phyloP scores from a whole-genome alignment of 441 rosid genomes.

The Aquilaria agallochum region DNA sequence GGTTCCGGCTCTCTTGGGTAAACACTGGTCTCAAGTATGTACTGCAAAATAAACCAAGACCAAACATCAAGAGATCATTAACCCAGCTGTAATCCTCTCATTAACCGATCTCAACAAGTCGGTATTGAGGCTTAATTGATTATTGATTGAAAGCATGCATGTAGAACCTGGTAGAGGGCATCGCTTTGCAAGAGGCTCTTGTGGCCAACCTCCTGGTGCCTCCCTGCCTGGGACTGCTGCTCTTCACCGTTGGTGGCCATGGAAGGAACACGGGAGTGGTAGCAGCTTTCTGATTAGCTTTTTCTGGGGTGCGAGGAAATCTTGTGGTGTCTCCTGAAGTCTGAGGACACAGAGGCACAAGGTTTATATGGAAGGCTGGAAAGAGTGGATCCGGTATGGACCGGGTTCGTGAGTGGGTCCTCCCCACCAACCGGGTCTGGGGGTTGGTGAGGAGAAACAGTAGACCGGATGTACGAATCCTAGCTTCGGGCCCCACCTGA shows the following conservation, averaged over 20 bases:
- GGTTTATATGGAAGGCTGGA: too few species aligned
- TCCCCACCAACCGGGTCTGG: too few species aligned
- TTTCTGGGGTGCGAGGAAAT: too few species aligned
- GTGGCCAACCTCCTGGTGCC: slow-evolving; percentile 86
- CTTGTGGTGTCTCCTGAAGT: too few species aligned
- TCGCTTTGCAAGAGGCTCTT: slow-evolving; percentile 87
- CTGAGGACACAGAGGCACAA: too few species aligned
- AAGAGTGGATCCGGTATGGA: too few species aligned
- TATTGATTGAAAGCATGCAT: neutral
- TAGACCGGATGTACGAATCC: too few species aligned
- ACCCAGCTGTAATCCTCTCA: neutral
- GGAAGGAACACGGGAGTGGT: neutral
- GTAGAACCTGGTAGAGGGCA: slow-evolving; percentile 68
- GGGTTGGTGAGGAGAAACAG: too few species aligned
- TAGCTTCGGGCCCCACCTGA: too few species aligned
- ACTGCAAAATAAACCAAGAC: slow-evolving; percentile 29
- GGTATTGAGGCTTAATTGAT: neutral
- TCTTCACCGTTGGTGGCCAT: slow-evolving; percentile 46
- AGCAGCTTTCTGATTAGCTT: too few species aligned
- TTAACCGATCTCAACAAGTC: too few species aligned
- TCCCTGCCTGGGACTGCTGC: slow-evolving; percentile 33
- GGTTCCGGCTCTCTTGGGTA: slow-evolving; percentile 88
- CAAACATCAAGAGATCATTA: neutral
- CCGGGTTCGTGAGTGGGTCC: too few species aligned
- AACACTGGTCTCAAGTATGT: slow-evolving; percentile 88